A percentile compares a stretch with the other conserved stretches of the same genome.
These are phyloP conservation scores for Pseudevernia furfuracea DNA, from an alignment of 495 filamentous ascomycete species.

Conservation along the genomic window DNA sequence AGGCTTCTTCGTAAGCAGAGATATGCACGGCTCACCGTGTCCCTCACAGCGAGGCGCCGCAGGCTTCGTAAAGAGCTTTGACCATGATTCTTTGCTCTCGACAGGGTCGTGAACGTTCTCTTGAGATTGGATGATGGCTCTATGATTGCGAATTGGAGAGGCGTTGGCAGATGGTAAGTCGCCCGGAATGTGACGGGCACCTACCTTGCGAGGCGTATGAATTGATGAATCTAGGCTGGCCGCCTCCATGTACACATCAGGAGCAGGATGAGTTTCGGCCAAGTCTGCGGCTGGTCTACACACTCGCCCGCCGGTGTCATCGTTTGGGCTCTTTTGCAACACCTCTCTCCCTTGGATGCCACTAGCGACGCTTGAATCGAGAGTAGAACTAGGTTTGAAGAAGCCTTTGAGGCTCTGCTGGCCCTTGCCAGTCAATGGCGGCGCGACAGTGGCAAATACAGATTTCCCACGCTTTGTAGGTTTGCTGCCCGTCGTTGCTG, in stretches of 20 bases:
- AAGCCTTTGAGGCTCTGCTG: slow-evolving; percentile 79
- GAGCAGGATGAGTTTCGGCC: not conserved
- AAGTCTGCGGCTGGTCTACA: not conserved
- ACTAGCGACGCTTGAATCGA: not conserved
- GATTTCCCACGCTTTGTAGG: slow-evolving; percentile 45
- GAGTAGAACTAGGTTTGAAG: slow-evolving; percentile 54
- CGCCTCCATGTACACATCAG: not conserved
- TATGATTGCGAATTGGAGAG: slow-evolving; percentile 3
- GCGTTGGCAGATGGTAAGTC: slow-evolving; percentile 7
- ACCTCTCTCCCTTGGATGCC: not conserved
- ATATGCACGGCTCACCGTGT: slow-evolving; percentile 80
- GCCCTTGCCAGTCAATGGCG: slow-evolving; percentile 35
- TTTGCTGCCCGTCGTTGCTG: slow-evolving; percentile 7
- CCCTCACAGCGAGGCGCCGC: slow-evolving; percentile 67
- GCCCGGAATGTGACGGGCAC: not conserved
- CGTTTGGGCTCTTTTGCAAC: not conserved
- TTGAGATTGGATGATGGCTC: slow-evolving; percentile 2
- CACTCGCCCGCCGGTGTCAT: not conserved
- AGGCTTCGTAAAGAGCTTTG: slow-evolving; percentile 71
- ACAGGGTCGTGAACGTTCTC: slow-evolving; percentile 58
- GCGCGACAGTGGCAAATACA: slow-evolving; percentile 20
- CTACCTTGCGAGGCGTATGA: not conserved
- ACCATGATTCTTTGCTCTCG: slow-evolving; percentile 74
- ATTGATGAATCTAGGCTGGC: not conserved
- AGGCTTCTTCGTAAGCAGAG: slow-evolving; percentile 72